phyloP scores from a whole-genome alignment of 495 filamentous ascomycete species.

The Poronia punctata region DNA sequence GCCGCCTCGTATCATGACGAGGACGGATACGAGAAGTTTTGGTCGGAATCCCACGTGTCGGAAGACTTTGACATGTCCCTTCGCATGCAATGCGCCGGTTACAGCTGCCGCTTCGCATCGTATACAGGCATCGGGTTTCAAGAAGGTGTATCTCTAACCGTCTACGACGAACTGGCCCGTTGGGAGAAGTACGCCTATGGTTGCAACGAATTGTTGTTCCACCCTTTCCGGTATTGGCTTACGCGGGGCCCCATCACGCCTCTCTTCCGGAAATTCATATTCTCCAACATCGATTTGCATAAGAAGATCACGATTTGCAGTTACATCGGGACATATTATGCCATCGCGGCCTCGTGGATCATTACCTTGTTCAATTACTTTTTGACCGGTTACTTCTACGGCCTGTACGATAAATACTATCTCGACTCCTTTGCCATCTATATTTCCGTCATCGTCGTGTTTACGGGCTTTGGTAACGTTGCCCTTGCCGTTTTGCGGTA shows the following conservation, averaged over 20 bases:
- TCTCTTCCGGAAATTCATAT: conserved; percentile 55
- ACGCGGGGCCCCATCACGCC: conserved; percentile 55
- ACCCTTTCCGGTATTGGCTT: conserved; percentile 47
- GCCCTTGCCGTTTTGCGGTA: conserved; percentile 48
- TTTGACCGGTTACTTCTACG: conserved; percentile 54
- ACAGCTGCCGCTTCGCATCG: conserved; percentile 54
- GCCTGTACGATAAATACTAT: conserved; percentile 54
- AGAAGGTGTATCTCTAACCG: conserved; percentile 67
- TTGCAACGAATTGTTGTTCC: conserved; percentile 59
- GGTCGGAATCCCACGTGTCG: conserved; percentile 66
- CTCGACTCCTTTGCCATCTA: conserved; percentile 55
- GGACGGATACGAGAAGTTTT: conserved; percentile 55
- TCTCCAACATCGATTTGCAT: conserved; percentile 51
- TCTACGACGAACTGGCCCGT: conserved; percentile 66
- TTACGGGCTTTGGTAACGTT: conserved; percentile 48
- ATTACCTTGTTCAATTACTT: conserved; percentile 61
- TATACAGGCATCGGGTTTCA: conserved; percentile 63
- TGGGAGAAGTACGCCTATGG: conserved; percentile 78
- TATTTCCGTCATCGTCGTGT: conserved; percentile 49
- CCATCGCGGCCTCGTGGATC: conserved; percentile 59
- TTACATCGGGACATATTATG: conserved; percentile 73
- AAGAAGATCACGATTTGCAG: conserved; percentile 65
- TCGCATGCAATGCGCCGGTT: conserved; percentile 57
- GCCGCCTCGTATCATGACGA: conserved; percentile 39
- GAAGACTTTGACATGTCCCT: conserved; percentile 74